Evolutionary conservation across 1,139 yeast species (phyloP).

Genomic region (Debaryomycetaceae sp.): DNA sequence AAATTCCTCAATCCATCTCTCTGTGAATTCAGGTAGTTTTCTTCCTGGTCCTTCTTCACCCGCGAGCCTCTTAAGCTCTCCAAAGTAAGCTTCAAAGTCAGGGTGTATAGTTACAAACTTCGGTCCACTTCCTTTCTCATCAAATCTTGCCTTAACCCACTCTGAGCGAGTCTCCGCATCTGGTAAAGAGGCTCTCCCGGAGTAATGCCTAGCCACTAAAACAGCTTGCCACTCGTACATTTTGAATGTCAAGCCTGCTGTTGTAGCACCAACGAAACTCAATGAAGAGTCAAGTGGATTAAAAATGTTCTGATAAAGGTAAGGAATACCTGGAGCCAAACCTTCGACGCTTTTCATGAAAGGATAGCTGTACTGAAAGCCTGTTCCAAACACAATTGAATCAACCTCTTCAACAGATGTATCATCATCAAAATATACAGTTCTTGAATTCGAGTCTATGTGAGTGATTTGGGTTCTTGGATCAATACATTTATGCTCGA

Average conservation of each 20-base stretch:
- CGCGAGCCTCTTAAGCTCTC: conserved; percentile 17
- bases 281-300: conserved; percentile 31
- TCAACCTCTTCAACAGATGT: conserved; percentile 26
- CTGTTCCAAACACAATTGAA: conserved; percentile 41
- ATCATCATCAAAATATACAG: conserved; percentile 29
- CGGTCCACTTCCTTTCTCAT: conserved; percentile 24
- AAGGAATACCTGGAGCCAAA: conserved; percentile 19
- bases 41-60: conserved; percentile 24
- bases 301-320: conserved; percentile 37
- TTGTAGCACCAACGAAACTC: conserved; percentile 38
- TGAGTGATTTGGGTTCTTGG: conserved; percentile 27
- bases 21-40: conserved; percentile 19
- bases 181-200: conserved; percentile 32
- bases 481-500: conserved; percentile 29
- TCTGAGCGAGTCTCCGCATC: conserved; percentile 20
- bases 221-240: conserved; percentile 45
- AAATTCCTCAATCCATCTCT: conserved; percentile 17
- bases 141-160: conserved; percentile 28
- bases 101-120: conserved; percentile 16
- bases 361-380: conserved; percentile 42
- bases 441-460: conserved; percentile 16
- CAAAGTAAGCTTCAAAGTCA: conserved; percentile 21
- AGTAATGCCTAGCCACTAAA: conserved; percentile 28
- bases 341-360: conserved; percentile 26
- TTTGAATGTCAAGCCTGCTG: conserved; percentile 37